Evolutionary conservation across 805 yeast genomes (phyloP).

Genomic region (Teunomyces funiuensis): DNA sequence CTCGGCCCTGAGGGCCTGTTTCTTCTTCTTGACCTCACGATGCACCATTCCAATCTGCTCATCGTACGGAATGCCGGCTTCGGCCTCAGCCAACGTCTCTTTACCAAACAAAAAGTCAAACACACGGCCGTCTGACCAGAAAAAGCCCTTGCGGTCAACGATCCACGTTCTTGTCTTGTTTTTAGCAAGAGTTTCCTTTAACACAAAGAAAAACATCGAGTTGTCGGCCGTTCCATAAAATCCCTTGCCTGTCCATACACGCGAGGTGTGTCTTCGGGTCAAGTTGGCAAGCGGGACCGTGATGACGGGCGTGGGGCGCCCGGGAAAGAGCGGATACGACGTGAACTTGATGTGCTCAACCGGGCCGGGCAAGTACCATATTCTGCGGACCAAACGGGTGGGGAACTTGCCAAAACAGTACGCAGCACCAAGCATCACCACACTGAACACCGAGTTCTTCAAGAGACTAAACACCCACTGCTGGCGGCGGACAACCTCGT

Average conservation of each 20-base stretch:
- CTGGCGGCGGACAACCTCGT: constrained; percentile 41
- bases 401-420: constrained; percentile 49
- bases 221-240: constrained; percentile 81
- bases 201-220: constrained; percentile 68
- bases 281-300: constrained; percentile 61
- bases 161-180: constrained; percentile 60
- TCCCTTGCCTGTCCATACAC: constrained; percentile 85
- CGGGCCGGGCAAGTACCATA: constrained; percentile 71
- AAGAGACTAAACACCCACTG: constrained; percentile 34
- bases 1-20: constrained; percentile 50
- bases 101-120: constrained; percentile 81
- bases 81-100: constrained; percentile 74
- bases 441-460: constrained; percentile 29
- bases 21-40: constrained; percentile 48
- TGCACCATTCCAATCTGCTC: constrained; percentile 52
- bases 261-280: constrained; percentile 56
- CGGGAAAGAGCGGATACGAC: constrained; percentile 75
- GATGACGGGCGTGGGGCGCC: constrained; percentile 71
- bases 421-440: constrained; percentile 28
- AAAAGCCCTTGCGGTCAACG: constrained; percentile 83
- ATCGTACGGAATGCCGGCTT: constrained; percentile 64
- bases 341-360: constrained; percentile 61
- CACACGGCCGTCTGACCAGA: constrained; percentile 90
- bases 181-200: constrained; percentile 54
- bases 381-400: constrained; percentile 67